These are phyloP conservation scores for Phyllostachys edulis DNA, from an alignment of 176 grass and related monocot species.

Conservation along the genomic window DNA sequence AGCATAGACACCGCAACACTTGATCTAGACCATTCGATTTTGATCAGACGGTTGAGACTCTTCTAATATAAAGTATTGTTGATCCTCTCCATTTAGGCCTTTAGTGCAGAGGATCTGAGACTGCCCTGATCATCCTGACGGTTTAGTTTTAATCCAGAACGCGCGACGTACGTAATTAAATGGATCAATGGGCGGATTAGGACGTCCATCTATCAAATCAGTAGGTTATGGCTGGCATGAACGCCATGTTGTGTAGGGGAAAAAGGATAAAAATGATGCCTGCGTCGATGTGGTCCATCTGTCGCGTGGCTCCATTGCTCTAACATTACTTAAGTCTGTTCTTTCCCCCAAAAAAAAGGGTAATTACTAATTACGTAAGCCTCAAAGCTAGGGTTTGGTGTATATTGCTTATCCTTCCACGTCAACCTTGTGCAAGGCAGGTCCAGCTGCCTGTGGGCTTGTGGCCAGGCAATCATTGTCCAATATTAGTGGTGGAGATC, in stretches of 20 bases:
- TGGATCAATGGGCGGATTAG: not conserved
- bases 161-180: not conserved
- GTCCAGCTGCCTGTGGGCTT: not conserved
- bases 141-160: not conserved
- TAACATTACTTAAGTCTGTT: not conserved
- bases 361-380: no score
- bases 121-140: not conserved
- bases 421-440: not conserved
- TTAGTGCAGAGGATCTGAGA: no score
- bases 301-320: not conserved
- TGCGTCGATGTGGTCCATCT: not conserved
- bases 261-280: not conserved
- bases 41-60: no score
- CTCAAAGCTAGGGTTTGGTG: not conserved
- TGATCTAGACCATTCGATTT: no score
- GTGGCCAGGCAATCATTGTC: not conserved
- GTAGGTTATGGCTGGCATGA: not conserved
- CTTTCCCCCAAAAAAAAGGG: no score
- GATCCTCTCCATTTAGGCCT: no score
- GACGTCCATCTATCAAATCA: not conserved
- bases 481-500: not conserved
- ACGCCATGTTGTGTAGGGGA: not conserved
- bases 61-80: no score
- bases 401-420: slow-evolving; percentile 11
- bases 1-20: no score